phyloP scores from a whole-genome alignment of 441 rosid species.

The Breynia disticha region DNA sequence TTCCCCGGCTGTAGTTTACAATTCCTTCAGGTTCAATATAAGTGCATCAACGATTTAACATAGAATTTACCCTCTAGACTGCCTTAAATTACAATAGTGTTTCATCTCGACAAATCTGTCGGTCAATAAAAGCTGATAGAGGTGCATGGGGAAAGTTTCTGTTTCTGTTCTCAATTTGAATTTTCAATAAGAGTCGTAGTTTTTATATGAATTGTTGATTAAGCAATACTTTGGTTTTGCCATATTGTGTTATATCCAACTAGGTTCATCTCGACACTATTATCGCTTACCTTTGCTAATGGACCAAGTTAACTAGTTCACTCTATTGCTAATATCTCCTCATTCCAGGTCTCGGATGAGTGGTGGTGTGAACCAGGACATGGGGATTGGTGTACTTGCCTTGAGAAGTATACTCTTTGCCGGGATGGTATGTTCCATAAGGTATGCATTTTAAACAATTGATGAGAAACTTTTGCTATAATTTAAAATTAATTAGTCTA shows the following conservation, averaged over 20 bases:
- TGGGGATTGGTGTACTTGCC: conserved; percentile 71
- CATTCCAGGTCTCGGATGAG: conserved; percentile 60
- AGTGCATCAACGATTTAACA: no score
- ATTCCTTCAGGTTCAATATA: no score
- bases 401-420: conserved; percentile 60
- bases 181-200: no score
- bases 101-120: no score
- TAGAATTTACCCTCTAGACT: no score
- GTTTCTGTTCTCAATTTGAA: no score
- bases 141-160: no score
- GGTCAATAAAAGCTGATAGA: no score
- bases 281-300: background rate
- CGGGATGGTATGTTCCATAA: conserved; percentile 75
- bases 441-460: conserved; percentile 24
- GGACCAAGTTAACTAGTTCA: background rate
- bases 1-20: background rate
- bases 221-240: background rate
- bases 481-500: conserved; percentile 1
- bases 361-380: conserved; percentile 90
- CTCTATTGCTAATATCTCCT: conserved; percentile 6
- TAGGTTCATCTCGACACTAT: background rate
- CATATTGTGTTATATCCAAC: background rate
- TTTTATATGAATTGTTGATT: no score
- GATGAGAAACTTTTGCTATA: background rate
- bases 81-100: no score